Evolutionary conservation across 2,329 filamentous ascomycete genomes (phyloP), one percentile per base, ranked within the genome.

Genomic region (Corynespora cassiicola): DNA sequence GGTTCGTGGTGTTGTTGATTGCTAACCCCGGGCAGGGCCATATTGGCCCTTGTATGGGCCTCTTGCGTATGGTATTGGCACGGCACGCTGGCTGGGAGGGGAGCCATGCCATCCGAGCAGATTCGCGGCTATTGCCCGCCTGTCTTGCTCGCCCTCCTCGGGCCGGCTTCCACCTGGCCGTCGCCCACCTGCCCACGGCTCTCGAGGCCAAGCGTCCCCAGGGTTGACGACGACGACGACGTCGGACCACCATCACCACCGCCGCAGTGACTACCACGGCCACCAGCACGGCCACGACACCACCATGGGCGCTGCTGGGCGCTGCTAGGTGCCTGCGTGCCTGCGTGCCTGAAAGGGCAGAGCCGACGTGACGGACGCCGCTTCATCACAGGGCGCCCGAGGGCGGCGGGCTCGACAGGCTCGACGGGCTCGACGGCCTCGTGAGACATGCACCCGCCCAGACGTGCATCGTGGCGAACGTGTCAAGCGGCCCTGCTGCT

Each of bases 101-200:
- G n/a, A n/a, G n/a, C n/a, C n/a, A n/a, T n/a, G n/a, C n/a, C n/a
- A n/a, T n/a, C n/a, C n/a, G 11, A 36, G 36, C 40, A 38, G n/a
- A 36, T 45, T 49, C 39, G 46, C 47, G 52, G 49, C 43, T 53
- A 47, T 51, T 52, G 52, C 41, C 41, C 37, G 43, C 6, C 27
- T 24, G 34, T 32, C 29, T 24, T 34, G 17, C 36, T 32, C 39
- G 32, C 24, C 51, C 52, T 36, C 47, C 50, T 59, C 58, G 60
- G 60, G 39, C 60, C 58, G 60, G 50, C 52, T 56, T 56, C 47
- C 48, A 52, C 44, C 47, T 27, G 36, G 50, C 47, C 48, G 44
- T 42, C 35, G n/a, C n/a, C n/a, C n/a, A n/a, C n/a, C n/a, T n/a
- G n/a, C n/a, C n/a, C n/a, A 18, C 17, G 8, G 10, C n/a, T n/a